These are phyloP conservation scores for Tylopilus orsonianus DNA, from an alignment of 1,284 basidiomycete species.

Conservation along the genomic window DNA sequence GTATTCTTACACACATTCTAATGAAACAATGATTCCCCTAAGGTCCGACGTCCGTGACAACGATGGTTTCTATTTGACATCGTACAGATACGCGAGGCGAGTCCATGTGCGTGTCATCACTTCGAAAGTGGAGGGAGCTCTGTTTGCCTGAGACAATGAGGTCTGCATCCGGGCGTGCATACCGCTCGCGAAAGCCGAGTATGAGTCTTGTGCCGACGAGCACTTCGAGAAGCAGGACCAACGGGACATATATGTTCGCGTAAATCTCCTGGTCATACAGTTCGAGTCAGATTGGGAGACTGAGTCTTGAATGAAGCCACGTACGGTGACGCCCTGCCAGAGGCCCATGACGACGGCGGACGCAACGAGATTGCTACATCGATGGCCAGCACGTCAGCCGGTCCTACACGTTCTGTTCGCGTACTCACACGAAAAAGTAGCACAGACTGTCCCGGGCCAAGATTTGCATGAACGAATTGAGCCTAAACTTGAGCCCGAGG, in stretches of 20 bases:
- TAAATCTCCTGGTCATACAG: slow-evolving; percentile 25
- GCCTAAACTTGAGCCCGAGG: slow-evolving; percentile 4
- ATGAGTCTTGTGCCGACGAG: slow-evolving; percentile 35
- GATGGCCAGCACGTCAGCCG: background rate
- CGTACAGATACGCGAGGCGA: slow-evolving; percentile 8
- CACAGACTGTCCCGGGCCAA: slow-evolving; percentile 32
- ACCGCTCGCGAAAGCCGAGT: slow-evolving; percentile 36
- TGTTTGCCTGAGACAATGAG: slow-evolving; percentile 4
- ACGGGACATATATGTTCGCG: slow-evolving; percentile 33
- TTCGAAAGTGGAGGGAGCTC: slow-evolving; percentile 22
- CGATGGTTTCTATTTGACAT: slow-evolving; percentile 21
- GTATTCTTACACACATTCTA: slow-evolving; percentile 23
- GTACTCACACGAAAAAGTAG: slow-evolving; percentile 33
- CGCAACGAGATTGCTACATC: slow-evolving; percentile 26
- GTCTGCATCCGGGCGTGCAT: slow-evolving; percentile 15
- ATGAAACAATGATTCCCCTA: slow-evolving; percentile 5
- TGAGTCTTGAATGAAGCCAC: slow-evolving; percentile 4
- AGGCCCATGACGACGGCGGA: slow-evolving; percentile 29
- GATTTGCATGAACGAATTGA: slow-evolving; percentile 26
- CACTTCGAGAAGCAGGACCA: slow-evolving; percentile 35
- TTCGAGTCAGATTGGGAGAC: no score
- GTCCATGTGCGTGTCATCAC: slow-evolving; percentile 8
- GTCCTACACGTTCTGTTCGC: background rate
- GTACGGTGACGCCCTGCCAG: slow-evolving; percentile 29
- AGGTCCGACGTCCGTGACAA: slow-evolving; percentile 9